These are phyloP conservation scores for Colletotrichum tabaci DNA, from an alignment of 2,329 filamentous ascomycete species.

Conservation along the genomic window DNA sequence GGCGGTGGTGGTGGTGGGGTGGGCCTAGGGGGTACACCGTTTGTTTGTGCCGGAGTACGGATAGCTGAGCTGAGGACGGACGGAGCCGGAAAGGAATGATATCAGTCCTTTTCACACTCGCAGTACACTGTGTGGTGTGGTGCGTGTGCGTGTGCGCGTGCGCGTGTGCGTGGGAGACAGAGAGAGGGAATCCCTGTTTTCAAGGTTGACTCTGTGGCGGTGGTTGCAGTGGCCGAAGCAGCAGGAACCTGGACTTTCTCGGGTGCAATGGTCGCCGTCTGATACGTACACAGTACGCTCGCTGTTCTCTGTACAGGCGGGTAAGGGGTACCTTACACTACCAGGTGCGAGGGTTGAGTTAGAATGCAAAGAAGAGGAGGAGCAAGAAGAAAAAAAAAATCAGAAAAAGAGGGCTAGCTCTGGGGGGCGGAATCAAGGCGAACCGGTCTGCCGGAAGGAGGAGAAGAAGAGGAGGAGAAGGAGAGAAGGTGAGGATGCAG, in stretches of 20 bases:
- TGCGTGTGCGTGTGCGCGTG: not conserved
- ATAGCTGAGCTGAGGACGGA: conserved; percentile 16
- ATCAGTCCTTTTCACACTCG: conserved; percentile 4
- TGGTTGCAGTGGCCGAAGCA: not conserved
- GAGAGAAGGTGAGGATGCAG: conserved; percentile 3
- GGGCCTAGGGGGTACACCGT: not conserved
- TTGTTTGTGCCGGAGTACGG: conserved; percentile 13
- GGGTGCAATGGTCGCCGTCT: conserved; percentile 14
- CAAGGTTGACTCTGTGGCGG: not conserved
- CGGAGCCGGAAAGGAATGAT: conserved; percentile 36
- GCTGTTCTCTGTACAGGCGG: not conserved
- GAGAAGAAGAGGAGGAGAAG: conserved; percentile 18
- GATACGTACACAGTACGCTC: conserved; percentile 26
- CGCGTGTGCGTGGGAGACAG: not conserved
- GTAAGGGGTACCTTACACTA: not conserved
- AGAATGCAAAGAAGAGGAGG: not conserved
- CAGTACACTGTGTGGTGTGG: not conserved
- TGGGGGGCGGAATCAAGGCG: conserved; percentile 34
- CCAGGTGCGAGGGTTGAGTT: conserved; percentile 19
- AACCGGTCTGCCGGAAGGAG: conserved; percentile 18
- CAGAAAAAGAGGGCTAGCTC: conserved; percentile 27
- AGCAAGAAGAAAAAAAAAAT: not conserved
- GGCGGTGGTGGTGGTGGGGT: not conserved
- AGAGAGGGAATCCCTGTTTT: conserved; percentile 2
- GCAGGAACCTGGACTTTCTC: not conserved